Percentiles rank a stretch among this genome's conserved stretches.
These are phyloP conservation scores for Roridomyces roridus DNA, from an alignment of 768 basidiomycete species.

Conservation along the genomic window DNA sequence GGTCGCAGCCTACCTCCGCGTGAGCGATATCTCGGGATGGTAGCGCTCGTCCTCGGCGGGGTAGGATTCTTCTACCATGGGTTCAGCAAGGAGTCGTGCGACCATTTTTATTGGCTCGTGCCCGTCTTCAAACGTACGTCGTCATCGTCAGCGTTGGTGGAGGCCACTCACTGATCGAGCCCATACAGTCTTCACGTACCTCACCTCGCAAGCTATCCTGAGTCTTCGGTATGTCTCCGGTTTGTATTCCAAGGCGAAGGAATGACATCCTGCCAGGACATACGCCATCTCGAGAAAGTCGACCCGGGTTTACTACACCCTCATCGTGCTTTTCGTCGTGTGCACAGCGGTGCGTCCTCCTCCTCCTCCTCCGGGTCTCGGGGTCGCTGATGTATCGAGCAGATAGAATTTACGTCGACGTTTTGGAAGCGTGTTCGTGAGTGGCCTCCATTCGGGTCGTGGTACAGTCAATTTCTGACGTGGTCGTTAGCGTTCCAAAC, in stretches of 20 bases:
- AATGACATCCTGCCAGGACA: no score
- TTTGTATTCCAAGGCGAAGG: no score
- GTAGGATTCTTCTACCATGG: constrained; percentile 17
- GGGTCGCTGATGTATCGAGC: neutral
- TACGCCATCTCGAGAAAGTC: constrained; percentile 18
- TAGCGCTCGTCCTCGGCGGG: neutral
- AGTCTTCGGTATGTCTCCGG: neutral
- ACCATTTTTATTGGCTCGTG: constrained; percentile 4
- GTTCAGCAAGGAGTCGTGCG: neutral
- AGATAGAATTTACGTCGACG: constrained; percentile 1
- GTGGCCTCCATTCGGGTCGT: no score
- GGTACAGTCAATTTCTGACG: no score
- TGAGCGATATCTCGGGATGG: constrained; percentile 17
- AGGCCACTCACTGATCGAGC: neutral
- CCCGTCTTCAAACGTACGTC: constrained; percentile 12
- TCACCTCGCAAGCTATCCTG: constrained; percentile 3
- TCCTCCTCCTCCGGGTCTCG: neutral
- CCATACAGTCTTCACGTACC: neutral
- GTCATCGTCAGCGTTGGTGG: neutral
- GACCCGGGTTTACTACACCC: neutral
- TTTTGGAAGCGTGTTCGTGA: constrained; percentile 16
- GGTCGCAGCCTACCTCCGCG: constrained; percentile 3
- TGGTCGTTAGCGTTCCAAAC: no score
- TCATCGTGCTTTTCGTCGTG: constrained; percentile 3
- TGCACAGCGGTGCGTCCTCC: neutral